Evolutionary conservation across 176 grass and related monocot species (phyloP).

Genomic region (Alopecurus myosuroides): DNA sequence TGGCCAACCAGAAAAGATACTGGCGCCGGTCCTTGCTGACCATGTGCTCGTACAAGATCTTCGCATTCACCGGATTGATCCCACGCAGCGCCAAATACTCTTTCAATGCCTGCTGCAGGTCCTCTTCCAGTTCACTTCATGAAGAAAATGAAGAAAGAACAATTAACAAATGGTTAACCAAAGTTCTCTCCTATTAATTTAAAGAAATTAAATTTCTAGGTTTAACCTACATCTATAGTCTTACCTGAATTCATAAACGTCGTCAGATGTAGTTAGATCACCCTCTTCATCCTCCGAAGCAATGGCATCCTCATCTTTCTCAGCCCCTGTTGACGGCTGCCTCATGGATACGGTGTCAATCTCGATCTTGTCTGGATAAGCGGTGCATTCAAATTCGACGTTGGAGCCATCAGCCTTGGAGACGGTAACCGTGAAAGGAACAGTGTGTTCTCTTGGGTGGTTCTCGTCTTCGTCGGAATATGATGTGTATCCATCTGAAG

Average conservation of each 20-base stretch:
- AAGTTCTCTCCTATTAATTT: not conserved
- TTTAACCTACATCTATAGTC: not conserved
- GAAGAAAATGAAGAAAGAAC: not conserved
- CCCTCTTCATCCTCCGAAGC: not conserved
- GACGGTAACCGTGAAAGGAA: conserved; percentile 55
- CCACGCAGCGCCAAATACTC: conserved; percentile 82
- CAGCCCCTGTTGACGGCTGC: not conserved
- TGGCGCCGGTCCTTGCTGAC: conserved; percentile 80
- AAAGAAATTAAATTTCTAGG: not conserved
- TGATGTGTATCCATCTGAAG: no score
- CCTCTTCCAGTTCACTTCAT: conserved; percentile 75
- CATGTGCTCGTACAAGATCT: conserved; percentile 82
- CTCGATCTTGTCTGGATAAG: conserved; percentile 59
- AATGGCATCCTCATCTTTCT: not conserved
- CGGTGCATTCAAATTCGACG: conserved; percentile 70
- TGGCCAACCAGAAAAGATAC: conserved; percentile 67
- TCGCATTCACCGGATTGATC: conserved; percentile 55
- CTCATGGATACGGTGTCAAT: conserved; percentile 62
- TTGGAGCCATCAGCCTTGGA: conserved; percentile 45
- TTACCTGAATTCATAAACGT: conserved; percentile 89
- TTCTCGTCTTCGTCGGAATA: not conserved
- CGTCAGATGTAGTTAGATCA: conserved; percentile 55
- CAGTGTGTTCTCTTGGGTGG: conserved; percentile 17
- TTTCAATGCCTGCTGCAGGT: conserved; percentile 73
- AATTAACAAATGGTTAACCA: not conserved